Evolutionary conservation across 805 yeast species (phyloP), one percentile per base, ranked within the genome.

Genomic region (Candida loeiensis): DNA sequence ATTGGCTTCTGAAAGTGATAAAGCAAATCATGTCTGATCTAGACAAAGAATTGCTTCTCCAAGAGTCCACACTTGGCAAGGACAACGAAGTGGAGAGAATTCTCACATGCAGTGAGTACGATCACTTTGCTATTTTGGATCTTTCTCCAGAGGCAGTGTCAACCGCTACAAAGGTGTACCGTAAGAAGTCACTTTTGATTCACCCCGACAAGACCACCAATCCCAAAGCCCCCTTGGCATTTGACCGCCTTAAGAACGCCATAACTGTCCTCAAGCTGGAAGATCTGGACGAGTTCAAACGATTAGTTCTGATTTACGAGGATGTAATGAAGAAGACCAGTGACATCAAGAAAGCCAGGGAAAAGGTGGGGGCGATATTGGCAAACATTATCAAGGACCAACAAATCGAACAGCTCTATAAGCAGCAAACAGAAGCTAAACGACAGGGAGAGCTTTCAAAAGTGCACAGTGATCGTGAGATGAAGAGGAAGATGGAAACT

Each of bases 191-290:
- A 2, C 59, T 82, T 26, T 58, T 79, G 43, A 75, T 82, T 13
- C 90, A 82, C 54, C 90, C 90, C 0, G 90, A 82, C 53, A 80
- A 79, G 51, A 69, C 77, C 1, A 53, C 58, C 21, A 74, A 81
- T 47, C 61, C 67, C 0, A 59, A 67, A n/a, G 86, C 88, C 0
- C 77, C 85, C 0, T 71, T 61, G 22, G 88, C 88, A 2, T 82
- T 82, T 55, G 82, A 79, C 50, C 41, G 66, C 25, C 56, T 82
- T 37, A 78, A 79, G 46, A 74, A 72, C 45, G 80, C 88, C 0
- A 4, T 12, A 20, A 75, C 78, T 37, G 39, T 37, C 28, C 51
- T 61, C 3, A 50, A 67, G 13, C 36, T 46, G 8, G 54, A 37
- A n/a, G 22, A 34, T 7, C 34, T 19, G 11, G 34, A 43, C 14